A percentile compares a stretch with the other conserved stretches of the same genome.
phyloP scores from a whole-genome alignment of 306 rosid species.

The Sesbania bispinosa region DNA sequence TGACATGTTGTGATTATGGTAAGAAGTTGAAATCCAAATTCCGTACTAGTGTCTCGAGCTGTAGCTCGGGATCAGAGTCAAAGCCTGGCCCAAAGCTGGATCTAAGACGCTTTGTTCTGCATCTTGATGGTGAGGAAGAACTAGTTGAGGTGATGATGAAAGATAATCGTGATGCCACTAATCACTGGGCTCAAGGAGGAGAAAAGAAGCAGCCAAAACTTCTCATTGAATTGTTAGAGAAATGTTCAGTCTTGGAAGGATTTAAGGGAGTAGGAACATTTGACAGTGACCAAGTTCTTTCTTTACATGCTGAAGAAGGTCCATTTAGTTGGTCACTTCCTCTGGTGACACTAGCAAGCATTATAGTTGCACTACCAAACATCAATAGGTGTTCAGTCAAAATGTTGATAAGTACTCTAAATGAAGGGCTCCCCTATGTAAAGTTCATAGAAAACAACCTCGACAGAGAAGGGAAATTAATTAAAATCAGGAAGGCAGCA shows the following conservation, averaged over 20 bases:
- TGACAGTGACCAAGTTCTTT: slow-evolving; percentile 52
- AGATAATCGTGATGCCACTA: slow-evolving; percentile 58
- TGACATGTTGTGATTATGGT: slow-evolving; percentile 31
- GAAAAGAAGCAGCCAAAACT: slow-evolving; percentile 52
- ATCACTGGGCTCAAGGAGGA: slow-evolving; percentile 61
- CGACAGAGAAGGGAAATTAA: slow-evolving; percentile 43
- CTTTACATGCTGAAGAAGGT: slow-evolving; percentile 49
- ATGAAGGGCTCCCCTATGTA: slow-evolving; percentile 55
- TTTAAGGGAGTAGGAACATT: slow-evolving; percentile 57
- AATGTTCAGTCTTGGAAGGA: slow-evolving; percentile 44
- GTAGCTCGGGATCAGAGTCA: slow-evolving; percentile 30
- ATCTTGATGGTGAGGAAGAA: slow-evolving; percentile 85
- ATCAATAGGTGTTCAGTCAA: slow-evolving; percentile 22
- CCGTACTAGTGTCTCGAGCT: slow-evolving; percentile 7
- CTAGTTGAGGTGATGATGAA: slow-evolving; percentile 60
- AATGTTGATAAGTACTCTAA: slow-evolving; percentile 40
- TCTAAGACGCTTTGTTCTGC: slow-evolving; percentile 63
- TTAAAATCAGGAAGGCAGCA: slow-evolving; percentile 53
- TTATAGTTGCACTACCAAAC: slow-evolving; percentile 65
- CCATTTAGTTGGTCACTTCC: slow-evolving; percentile 81
- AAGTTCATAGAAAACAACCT: slow-evolving; percentile 47
- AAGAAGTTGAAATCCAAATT: slow-evolving; percentile 30
- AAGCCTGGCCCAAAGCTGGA: slow-evolving; percentile 30
- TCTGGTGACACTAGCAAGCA: slow-evolving; percentile 67
- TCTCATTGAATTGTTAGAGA: slow-evolving; percentile 52